phyloP scores from a whole-genome alignment of 2,329 filamentous ascomycete species.

The Aspergillus neotritici region DNA sequence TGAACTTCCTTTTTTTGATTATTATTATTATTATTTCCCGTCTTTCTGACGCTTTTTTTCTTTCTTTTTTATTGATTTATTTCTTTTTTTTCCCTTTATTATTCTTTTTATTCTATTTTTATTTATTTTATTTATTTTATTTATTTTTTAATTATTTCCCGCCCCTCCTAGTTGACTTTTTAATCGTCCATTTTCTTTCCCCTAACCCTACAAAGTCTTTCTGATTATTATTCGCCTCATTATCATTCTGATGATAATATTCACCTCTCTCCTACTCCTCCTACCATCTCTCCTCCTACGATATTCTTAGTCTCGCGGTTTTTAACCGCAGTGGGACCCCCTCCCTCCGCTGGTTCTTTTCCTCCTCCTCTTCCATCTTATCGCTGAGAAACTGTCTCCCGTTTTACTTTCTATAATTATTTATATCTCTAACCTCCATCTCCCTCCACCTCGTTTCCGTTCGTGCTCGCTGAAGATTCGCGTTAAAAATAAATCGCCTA shows the following conservation, averaged over 20 bases:
- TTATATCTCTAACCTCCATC: no score
- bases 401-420: no score
- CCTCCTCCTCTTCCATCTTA: not conserved
- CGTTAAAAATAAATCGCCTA: not conserved
- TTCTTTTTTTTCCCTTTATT: constrained; percentile 5
- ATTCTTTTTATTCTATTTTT: not conserved
- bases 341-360: not conserved
- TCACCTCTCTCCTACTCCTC: no score
- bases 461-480: no score
- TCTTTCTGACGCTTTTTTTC: not conserved
- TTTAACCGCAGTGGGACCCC: not conserved
- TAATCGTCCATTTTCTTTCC: constrained; percentile 1
- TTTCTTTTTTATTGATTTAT: constrained; percentile 1
- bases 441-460: no score
- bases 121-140: not conserved
- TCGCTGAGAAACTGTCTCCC: not conserved
- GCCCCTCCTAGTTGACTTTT: constrained; percentile 2
- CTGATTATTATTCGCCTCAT: constrained; percentile 3
- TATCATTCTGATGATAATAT: no score
- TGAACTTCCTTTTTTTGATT: constrained; percentile 1
- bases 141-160: constrained; percentile 1
- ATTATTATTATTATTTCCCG: no score
- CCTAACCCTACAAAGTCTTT: not conserved
- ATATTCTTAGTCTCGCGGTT: not conserved
- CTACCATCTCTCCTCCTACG: not conserved